A percentile compares a stretch with the other conserved stretches of the same genome.
Evolutionary conservation across 2,329 filamentous ascomycete species (phyloP).

Genomic region (Diatrype stigma): DNA sequence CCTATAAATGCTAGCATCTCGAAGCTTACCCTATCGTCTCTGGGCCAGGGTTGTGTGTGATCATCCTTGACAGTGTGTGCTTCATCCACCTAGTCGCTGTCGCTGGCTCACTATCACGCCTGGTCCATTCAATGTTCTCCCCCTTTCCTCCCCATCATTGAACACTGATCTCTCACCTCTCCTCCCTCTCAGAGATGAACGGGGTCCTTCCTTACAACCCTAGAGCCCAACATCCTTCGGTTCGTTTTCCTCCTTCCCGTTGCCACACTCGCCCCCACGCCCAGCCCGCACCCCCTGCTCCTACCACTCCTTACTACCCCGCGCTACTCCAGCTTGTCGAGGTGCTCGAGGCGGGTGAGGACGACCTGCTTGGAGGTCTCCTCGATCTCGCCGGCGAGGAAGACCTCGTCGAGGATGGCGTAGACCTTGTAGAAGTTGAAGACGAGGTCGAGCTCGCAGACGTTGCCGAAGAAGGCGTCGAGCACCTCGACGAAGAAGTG

Average conservation of each 20-base stretch:
- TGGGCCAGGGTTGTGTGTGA: not conserved
- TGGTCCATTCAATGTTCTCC: not conserved
- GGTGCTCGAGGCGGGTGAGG: conserved; percentile 84
- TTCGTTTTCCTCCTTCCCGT: not conserved
- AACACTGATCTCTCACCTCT: not conserved
- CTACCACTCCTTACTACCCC: not conserved
- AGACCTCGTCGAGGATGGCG: conserved; percentile 97
- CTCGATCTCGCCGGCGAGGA: conserved; percentile 95
- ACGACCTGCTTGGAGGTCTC: conserved; percentile 99
- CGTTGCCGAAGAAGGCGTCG: conserved; percentile 98
- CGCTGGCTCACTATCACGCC: not conserved
- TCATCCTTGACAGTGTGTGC: too few relatives aligned
- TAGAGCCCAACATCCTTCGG: too few relatives aligned
- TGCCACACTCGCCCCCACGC: too few relatives aligned
- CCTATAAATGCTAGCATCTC: conserved; percentile 6
- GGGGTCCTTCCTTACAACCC: too few relatives aligned
- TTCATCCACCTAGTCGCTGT: not conserved
- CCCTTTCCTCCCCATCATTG: too few relatives aligned
- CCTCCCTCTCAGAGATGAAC: too few relatives aligned
- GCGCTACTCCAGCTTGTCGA: conserved; percentile 86
- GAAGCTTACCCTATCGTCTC: not conserved
- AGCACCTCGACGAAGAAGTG: conserved; percentile 99
- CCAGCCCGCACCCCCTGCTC: too few relatives aligned
- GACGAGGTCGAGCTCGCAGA: conserved; percentile 92
- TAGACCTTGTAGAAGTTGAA: conserved; percentile 88